Evolutionary conservation across 257 asterid genomes (phyloP).

Genomic region (Jaltomata sinuosa): DNA sequence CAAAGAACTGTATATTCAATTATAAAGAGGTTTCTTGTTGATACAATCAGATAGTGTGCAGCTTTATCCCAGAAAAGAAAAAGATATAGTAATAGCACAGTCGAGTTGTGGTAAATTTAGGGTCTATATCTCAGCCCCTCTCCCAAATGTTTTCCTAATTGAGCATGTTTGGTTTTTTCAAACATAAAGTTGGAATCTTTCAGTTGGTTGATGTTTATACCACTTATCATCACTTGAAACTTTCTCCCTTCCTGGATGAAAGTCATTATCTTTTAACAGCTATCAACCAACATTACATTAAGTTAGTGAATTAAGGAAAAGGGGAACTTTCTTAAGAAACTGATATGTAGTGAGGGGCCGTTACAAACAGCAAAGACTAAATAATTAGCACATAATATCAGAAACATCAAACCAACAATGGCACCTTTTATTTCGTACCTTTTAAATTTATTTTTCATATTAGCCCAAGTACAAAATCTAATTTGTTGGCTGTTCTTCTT

Average conservation of each 20-base stretch:
- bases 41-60: not conserved
- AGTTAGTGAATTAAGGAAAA: not conserved
- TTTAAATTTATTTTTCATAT: not conserved
- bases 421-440: not conserved
- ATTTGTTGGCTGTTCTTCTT: not conserved
- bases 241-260: not conserved
- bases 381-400: not conserved
- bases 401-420: not conserved
- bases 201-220: not conserved
- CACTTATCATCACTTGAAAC: not conserved
- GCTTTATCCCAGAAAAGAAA: not conserved
- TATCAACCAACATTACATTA: not conserved
- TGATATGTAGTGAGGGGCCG: not conserved
- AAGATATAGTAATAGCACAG: not conserved
- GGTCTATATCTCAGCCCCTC: not conserved
- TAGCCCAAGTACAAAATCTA: not conserved
- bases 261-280: not conserved
- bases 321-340: not conserved
- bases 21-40: not conserved
- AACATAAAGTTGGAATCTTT: not conserved
- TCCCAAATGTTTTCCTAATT: not conserved
- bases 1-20: not conserved
- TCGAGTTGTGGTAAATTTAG: not conserved
- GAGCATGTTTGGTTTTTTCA: not conserved
- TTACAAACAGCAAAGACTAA: not conserved